Conservation (phyloP, 331 rosid species). For the Pyracantha coccinea region DNA sequence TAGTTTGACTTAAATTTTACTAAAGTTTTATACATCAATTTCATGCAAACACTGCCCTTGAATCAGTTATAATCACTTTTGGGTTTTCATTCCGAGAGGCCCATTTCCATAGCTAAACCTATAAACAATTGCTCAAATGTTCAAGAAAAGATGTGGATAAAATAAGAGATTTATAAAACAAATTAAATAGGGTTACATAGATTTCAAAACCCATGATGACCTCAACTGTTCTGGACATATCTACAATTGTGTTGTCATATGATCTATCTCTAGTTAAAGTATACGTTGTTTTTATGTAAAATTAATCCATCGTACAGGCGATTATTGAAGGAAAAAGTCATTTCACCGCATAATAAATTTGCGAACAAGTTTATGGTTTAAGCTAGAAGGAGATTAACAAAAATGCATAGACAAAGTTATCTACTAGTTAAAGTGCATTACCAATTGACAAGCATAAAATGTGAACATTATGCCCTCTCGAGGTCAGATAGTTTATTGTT, state of each 20-base stretch:
- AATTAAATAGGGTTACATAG: background rate
- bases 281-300: background rate
- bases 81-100: background rate
- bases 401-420: background rate
- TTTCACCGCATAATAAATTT: background rate
- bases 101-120: background rate
- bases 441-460: slow-evolving; percentile 82
- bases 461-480: slow-evolving; percentile 62
- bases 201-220: background rate
- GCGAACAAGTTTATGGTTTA: background rate
- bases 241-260: background rate
- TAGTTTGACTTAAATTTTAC: background rate
- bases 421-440: slow-evolving; percentile 20
- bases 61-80: background rate
- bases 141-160: background rate
- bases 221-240: background rate
- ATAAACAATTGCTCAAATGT: no score
- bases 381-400: background rate
- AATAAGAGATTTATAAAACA: background rate
- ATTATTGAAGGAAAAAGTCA: background rate
- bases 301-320: background rate
- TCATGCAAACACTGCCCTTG: background rate
- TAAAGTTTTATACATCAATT: background rate
- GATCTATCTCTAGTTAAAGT: background rate
- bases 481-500: slow-evolving; percentile 66